These are phyloP conservation scores for Talaromyces funiculosus DNA, from an alignment of 2,329 filamentous ascomycete genomes.

Conservation along the genomic window DNA sequence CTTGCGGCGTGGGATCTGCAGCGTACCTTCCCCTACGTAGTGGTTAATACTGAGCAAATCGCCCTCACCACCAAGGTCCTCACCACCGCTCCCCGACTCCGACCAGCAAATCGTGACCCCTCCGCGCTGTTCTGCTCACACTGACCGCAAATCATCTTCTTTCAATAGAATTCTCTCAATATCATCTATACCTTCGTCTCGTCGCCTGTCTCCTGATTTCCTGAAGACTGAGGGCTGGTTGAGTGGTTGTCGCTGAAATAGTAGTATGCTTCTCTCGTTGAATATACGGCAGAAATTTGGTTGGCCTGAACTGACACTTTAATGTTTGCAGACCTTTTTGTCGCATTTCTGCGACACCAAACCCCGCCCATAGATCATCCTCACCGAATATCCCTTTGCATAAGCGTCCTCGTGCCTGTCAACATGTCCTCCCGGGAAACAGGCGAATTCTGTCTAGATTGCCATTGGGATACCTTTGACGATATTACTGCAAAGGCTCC, in stretches of 20 bases:
- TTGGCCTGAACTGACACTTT: neutral
- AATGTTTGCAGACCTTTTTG: neutral
- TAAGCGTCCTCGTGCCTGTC: neutral
- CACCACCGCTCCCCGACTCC: neutral
- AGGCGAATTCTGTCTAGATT: constrained; percentile 37
- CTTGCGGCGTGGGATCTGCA: neutral
- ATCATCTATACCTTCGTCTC: neutral
- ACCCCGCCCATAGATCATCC: neutral
- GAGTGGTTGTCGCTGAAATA: neutral
- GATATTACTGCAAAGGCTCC: constrained; percentile 23
- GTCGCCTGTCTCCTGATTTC: neutral
- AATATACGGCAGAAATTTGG: neutral
- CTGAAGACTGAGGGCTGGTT: neutral
- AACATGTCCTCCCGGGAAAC: constrained; percentile 28
- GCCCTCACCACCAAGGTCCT: constrained; percentile 28
- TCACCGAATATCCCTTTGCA: constrained; percentile 10
- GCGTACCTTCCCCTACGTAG: neutral
- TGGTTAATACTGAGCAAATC: neutral
- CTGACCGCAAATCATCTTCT: neutral
- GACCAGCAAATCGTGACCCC: constrained; percentile 9
- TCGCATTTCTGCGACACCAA: neutral
- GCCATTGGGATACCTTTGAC: constrained; percentile 37
- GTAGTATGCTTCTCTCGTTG: neutral
- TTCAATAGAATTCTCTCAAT: neutral
- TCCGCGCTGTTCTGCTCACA: constrained; percentile 5